Evolutionary conservation across 75 land plant genomes (phyloP).

Genomic region (Adiantum capillusveneris): DNA sequence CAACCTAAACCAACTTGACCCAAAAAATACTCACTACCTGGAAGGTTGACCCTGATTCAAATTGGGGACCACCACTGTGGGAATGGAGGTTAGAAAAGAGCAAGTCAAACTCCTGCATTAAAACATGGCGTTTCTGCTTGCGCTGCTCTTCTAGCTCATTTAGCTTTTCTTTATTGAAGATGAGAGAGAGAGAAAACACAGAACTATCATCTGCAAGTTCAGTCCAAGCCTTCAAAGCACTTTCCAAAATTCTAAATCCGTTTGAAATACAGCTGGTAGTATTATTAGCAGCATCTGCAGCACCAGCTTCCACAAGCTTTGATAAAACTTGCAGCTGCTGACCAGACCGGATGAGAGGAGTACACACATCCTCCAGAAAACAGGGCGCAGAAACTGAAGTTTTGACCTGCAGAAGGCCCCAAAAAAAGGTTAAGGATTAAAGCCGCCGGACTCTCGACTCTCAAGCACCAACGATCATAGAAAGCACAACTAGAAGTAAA

Average conservation of each 20-base stretch:
- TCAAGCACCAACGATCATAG: no score
- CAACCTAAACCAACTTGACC: no score
- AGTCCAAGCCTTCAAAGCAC: constrained; percentile 40
- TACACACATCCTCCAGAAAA: constrained; percentile 50
- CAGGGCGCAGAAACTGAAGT: constrained; percentile 59
- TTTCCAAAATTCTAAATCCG: constrained; percentile 15
- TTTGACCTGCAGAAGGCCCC: constrained; percentile 58
- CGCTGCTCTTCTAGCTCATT: constrained; percentile 26
- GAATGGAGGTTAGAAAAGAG: constrained; percentile 23
- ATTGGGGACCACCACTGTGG: no score
- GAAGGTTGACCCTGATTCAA: no score
- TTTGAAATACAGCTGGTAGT: neutral
- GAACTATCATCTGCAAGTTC: constrained; percentile 19
- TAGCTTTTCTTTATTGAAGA: constrained; percentile 39
- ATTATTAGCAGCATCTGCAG: constrained; percentile 22
- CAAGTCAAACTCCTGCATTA: constrained; percentile 39
- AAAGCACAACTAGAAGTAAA: no score
- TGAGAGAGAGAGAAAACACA: constrained; percentile 20
- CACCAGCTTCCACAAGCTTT: constrained; percentile 51
- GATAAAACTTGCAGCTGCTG: constrained; percentile 83
- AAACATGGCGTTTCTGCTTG: constrained; percentile 25
- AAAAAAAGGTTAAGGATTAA: no score
- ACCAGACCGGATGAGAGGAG: constrained; percentile 72
- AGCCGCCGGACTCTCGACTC: no score
- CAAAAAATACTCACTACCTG: no score